Base-by-base conservation (phyloP, 2,329 filamentous ascomycete genomes). In the Berkeleyomyces rouxiae region DNA sequence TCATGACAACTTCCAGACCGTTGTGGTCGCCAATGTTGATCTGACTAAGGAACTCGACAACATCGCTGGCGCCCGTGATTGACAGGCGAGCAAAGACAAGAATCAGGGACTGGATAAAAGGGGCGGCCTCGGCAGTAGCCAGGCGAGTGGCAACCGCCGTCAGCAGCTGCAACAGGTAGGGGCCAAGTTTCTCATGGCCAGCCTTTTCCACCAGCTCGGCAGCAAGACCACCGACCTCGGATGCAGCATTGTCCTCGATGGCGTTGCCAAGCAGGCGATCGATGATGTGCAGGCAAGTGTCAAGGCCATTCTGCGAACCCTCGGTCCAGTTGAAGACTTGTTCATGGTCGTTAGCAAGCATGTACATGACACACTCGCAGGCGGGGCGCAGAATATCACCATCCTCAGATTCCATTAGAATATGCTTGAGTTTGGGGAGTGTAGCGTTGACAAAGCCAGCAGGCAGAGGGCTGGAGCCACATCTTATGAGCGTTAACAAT, bases 151-250 rank as follows among this genome's bases (percentile, higher is more conserved):
- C 93, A 13, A 99, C 92, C 16, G 92, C 93, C 68, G 86, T 85
- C 3, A 99, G 80, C 31, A 99, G 83, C 72, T 95, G 89, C 47
- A 88, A 85, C 36, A 99, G 79, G 71, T 90, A 96, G 9, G 91
- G 91, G 0, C 93, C 93, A 9, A 99, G 83, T 62, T 88, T 84
- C 71, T 96, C 91, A 44, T 90, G 85, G 9, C 93, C 93, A 60
- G 92, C 93, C 74, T 93, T 96, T 74, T 97, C 92, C 0, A 99
- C 93, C 37, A 99, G 79, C 73, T 96, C 91, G 1, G 92, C 92
- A 3, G 93, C 93, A 67, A 99, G 82, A 13, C 90, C 90, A 67
- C 93, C 93, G 51, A 99, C 91, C 75, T 99, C 92, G n/a, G 90
- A 89, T 4, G 92, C 93, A 16, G 90, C 88, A 69, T 92, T 90